Conservation (phyloP, 2,329 filamentous ascomycete genomes). For the Pseudogymnoascus sp. region DNA sequence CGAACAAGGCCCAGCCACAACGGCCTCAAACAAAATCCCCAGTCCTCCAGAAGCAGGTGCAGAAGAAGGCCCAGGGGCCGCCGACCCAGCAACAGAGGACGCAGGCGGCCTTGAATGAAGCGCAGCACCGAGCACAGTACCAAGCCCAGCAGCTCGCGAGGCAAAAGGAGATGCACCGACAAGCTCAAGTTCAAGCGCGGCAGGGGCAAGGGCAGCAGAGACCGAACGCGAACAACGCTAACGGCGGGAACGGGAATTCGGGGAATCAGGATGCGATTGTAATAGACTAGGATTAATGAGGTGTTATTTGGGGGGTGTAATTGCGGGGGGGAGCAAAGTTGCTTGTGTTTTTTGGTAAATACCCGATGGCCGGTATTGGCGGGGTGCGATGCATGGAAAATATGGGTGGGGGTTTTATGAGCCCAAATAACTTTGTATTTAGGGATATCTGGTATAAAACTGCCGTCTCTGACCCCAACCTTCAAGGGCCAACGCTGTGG, state of each 20-base stretch:
- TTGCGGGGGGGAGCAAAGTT: background rate
- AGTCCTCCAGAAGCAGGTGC: background rate
- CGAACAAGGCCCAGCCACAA: background rate
- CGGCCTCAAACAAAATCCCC: background rate
- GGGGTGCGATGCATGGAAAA: slow-evolving; percentile 4
- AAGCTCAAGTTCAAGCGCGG: background rate
- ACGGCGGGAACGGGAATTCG: background rate
- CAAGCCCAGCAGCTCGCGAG: background rate
- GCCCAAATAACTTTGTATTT: too few species aligned
- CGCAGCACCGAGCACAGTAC: background rate
- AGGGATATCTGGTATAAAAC: too few species aligned
- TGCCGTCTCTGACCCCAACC: too few species aligned
- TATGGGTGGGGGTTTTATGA: slow-evolving; percentile 4
- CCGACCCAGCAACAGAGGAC: background rate
- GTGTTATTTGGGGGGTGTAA: background rate
- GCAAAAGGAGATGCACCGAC: slow-evolving; percentile 1
- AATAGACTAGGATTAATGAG: slow-evolving; percentile 7
- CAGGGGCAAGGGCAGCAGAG: background rate
- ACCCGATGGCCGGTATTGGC: slow-evolving; percentile 5
- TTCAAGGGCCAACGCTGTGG: too few species aligned
- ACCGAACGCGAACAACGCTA: background rate
- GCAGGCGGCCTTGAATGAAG: background rate
- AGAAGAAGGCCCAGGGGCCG: background rate
- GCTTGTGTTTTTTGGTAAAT: background rate
- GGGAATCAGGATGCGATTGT: slow-evolving; percentile 4